Evolutionary conservation across 2,329 filamentous ascomycete genomes (phyloP).

Genomic region (Talaromyces amestolkiae): DNA sequence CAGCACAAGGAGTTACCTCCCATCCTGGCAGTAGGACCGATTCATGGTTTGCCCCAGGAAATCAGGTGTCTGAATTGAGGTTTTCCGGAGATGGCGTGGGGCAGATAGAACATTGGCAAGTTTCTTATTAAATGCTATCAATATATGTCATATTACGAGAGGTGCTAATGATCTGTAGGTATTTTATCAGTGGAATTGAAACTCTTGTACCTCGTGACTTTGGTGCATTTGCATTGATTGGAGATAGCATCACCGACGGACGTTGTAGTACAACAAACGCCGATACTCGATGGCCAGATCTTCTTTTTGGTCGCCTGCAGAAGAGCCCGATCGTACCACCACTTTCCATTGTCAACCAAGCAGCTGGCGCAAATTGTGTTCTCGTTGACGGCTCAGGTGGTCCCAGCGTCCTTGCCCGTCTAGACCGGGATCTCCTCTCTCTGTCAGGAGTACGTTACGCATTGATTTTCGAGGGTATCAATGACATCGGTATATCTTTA

Average conservation of each 20-base stretch:
- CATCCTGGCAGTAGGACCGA: constrained; percentile 66
- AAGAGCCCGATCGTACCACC: constrained; percentile 44
- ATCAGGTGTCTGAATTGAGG: constrained; percentile 52
- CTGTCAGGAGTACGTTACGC: constrained; percentile 59
- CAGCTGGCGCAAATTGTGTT: constrained; percentile 66
- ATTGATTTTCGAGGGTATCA: constrained; percentile 67
- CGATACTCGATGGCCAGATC: constrained; percentile 57
- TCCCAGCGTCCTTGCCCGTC: constrained; percentile 58
- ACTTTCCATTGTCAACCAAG: constrained; percentile 62
- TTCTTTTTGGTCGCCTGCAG: constrained; percentile 54
- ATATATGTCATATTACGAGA: no score
- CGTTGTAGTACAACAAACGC: constrained; percentile 58
- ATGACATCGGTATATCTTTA: constrained; percentile 61
- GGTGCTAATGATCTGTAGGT: constrained; percentile 44
- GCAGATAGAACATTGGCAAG: constrained; percentile 45
- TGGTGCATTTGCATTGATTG: constrained; percentile 55
- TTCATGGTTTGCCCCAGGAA: constrained; percentile 58
- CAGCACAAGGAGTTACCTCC: constrained; percentile 57
- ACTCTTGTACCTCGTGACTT: constrained; percentile 49
- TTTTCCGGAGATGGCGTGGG: constrained; percentile 41
- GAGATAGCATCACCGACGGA: constrained; percentile 66
- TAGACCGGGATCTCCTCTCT: constrained; percentile 63
- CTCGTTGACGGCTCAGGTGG: constrained; percentile 59
- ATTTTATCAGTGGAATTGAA: constrained; percentile 59
- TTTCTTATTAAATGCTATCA: background rate